Base-by-base conservation (phyloP, 371 early-diverging fungal species). In the Haplosporangium sp. region DNA sequence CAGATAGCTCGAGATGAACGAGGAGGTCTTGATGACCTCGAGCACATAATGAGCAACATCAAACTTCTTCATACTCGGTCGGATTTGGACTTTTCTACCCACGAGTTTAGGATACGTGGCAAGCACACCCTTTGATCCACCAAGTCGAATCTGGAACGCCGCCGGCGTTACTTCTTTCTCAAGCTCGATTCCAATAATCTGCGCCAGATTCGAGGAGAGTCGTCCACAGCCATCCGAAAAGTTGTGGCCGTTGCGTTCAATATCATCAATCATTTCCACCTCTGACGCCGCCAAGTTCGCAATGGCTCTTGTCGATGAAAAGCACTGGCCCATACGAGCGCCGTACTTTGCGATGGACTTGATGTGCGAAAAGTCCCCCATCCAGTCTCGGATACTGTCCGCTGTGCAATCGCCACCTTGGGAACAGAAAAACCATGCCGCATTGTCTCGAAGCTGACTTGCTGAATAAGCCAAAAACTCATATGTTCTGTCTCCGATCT, bases 151-250 rank as follows among this genome's bases (percentile, higher is more conserved):
- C 69, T 97, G 96, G 51, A 93, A 91, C 0, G 95, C 95, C 29
- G 87, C 84, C 0, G 95, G 95, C 0, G 83, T 59, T 0, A 71
- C 57, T 45, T 75, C 74, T 38, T 93, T 81, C 37, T 86, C 84
- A 64, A 93, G 62, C 11, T 69, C 73, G 0, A 75, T 55, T 0
- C 87, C 85, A 10, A 93, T 86, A 18, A 84, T 74, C 47, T 81
- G 61, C 0, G 93, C 92, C 16, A 92, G 61, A 3, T 37, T 70
- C 9, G 64, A 65, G 0, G 91, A 87, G 9, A 95, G 89, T 23
- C 77, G 82, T 8, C 96, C 96, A n/a, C 93, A 89, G 12, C 97
- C 97, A 72, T 97, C 97, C 6, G 93, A 90, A 69, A 95, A 96
- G 1, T 68, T 81, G 67, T 83, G 91, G 0, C 84, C 83, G 58